A percentile compares a stretch with the other conserved stretches of the same genome.
Conservation (phyloP, 2,329 filamentous ascomycete genomes). For the Gaeumannomyces tritici region DNA sequence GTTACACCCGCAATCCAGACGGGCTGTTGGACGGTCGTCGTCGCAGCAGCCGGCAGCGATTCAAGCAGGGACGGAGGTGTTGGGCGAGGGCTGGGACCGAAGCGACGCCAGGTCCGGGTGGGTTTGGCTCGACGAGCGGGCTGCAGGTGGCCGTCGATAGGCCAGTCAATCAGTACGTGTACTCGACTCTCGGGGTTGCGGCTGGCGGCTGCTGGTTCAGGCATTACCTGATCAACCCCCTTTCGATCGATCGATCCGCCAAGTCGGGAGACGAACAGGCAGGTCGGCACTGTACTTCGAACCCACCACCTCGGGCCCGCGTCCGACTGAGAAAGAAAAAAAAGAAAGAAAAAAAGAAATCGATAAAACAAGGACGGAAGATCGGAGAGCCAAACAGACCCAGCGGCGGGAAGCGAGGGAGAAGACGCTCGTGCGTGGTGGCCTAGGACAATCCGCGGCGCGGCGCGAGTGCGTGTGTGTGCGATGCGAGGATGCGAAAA, state of each 20-base stretch:
- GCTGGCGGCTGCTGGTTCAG: no score
- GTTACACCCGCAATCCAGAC: neutral
- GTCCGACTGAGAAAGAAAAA: neutral
- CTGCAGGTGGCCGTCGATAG: neutral
- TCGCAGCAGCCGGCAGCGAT: neutral
- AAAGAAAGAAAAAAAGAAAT: conserved; percentile 1
- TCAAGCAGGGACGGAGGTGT: neutral
- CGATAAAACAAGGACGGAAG: conserved; percentile 1
- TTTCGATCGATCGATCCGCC: neutral
- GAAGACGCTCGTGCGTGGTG: neutral
- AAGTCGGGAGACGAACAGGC: neutral
- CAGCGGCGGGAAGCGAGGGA: neutral
- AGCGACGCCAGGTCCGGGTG: neutral
- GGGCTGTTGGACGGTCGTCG: neutral
- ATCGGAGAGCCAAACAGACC: neutral
- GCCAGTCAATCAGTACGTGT: no score
- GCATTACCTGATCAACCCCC: neutral
- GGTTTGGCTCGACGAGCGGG: neutral
- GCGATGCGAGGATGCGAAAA: neutral
- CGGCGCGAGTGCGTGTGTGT: neutral
- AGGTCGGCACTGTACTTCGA: neutral
- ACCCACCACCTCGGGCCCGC: neutral
- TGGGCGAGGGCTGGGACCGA: neutral
- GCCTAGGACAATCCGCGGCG: neutral
- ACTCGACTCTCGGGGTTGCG: neutral